A percentile compares a stretch with the other conserved stretches of the same genome.
Evolutionary conservation across 169 alveolate genomes (phyloP).

Genomic region (Plasmodium chabaudi): DNA sequence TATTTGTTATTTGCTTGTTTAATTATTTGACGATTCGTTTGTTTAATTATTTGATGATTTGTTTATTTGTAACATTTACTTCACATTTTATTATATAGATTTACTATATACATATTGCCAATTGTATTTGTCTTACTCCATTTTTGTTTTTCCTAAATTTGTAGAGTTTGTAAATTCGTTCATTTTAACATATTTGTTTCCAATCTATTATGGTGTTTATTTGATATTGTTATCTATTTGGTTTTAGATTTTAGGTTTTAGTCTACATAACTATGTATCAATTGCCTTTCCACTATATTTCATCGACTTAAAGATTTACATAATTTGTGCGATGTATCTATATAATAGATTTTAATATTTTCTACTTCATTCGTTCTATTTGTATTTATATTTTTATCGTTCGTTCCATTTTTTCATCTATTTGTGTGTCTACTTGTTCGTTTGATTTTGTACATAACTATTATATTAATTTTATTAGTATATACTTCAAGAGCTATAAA

Average conservation of each 20-base stretch:
- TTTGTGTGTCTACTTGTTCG: conserved; percentile 13
- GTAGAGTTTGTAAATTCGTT: conserved; percentile 32
- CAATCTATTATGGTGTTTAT: conserved; percentile 1
- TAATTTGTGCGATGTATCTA: conserved; percentile 21
- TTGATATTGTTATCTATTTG: conserved; percentile 1
- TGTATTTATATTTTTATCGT: not conserved
- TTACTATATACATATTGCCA: conserved; percentile 1
- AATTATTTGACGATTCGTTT: too few species aligned
- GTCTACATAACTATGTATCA: conserved; percentile 7
- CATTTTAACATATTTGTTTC: conserved; percentile 36
- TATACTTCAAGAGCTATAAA: conserved; percentile 2
- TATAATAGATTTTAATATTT: conserved; percentile 24
- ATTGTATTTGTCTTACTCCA: conserved; percentile 16
- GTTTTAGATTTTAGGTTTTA: not conserved
- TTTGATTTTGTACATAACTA: conserved; percentile 2
- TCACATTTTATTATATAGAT: conserved; percentile 15
- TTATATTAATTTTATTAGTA: conserved; percentile 24
- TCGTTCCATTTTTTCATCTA: not conserved
- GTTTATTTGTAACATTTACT: not conserved
- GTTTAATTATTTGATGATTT: too few species aligned
- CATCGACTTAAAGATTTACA: conserved; percentile 7
- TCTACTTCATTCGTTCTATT: not conserved
- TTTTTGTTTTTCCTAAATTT: conserved; percentile 1
- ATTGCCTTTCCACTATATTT: conserved; percentile 7
- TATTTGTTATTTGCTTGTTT: too few species aligned